A percentile compares a stretch with the other conserved stretches of the same genome.
Conservation (phyloP, 345 rosid genomes). For the Excoecaria agallocha region DNA sequence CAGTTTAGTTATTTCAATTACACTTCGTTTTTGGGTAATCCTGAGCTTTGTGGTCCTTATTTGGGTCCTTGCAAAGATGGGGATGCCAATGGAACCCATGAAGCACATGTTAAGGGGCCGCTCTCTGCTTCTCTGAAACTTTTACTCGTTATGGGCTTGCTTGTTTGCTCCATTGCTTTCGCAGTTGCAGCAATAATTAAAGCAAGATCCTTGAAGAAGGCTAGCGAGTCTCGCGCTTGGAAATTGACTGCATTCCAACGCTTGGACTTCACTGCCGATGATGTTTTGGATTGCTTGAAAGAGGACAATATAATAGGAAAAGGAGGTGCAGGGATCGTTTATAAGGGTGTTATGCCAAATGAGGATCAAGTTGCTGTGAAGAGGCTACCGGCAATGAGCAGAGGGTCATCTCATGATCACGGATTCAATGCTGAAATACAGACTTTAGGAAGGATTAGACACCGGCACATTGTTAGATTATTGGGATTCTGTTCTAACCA, state of each 20-base stretch:
- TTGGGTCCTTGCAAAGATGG: constrained; percentile 74
- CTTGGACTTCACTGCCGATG: constrained; percentile 78
- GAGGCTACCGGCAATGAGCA: constrained; percentile 69
- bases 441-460: constrained; percentile 83
- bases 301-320: constrained; percentile 92
- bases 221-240: constrained; percentile 84
- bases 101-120: constrained; percentile 54
- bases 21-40: constrained; percentile 80
- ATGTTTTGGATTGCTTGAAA: constrained; percentile 73
- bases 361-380: constrained; percentile 83
- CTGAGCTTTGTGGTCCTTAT: constrained; percentile 81
- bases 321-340: constrained; percentile 94
- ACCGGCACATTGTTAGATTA: constrained; percentile 77
- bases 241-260: constrained; percentile 95
- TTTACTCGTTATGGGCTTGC: constrained; percentile 75
- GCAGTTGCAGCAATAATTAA: constrained; percentile 82
- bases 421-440: constrained; percentile 97
- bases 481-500: constrained; percentile 88
- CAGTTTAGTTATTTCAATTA: constrained; percentile 89
- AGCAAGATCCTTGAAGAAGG: constrained; percentile 76
- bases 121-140: constrained; percentile 83
- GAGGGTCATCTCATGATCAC: constrained; percentile 89
- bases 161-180: constrained; percentile 75
- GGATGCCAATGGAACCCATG: constrained; percentile 47
- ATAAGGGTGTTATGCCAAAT: constrained; percentile 72